Evolutionary conservation across 1,284 basidiomycete species (phyloP), one percentile per base, ranked within the genome.

Genomic region (Fomitopsis pinicola): DNA sequence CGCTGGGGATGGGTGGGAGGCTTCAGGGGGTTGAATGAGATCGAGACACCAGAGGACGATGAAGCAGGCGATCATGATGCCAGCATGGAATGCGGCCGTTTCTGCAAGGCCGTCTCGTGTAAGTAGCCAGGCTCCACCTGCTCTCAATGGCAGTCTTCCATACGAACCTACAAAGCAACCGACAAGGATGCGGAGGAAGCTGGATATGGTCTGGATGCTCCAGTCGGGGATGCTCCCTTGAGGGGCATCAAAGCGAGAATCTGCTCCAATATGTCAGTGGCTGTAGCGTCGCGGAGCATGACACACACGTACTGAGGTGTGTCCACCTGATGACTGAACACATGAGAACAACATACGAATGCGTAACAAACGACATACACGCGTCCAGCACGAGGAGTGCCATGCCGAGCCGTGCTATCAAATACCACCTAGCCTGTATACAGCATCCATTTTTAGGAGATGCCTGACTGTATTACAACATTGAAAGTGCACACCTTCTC

Each of bases 321-420:
- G 85, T 85, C 88, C 88, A 92, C 64, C 90, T 78, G 59, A 92
- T 91, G 69, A 91, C 89, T 92, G 65, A 5, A 48, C 46, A 44
- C 26, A 44, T 30, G 19, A 19, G n/a, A 42, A 53, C 26, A 53
- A 26, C 55, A 40, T 19, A 22, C 7, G 44, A 33, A 26, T 26
- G 55, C 33, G 42, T 36, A 54, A 38, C 54, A 58, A 44, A 44
- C 55, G 19, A 77, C 86, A 62, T 71, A 92, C 89, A 91, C 6
- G 88, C 85, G 74, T 92, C 90, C 17, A 89, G 72, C 35, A 82
- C 71, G 40, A 89, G 74, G 10, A 91, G 76, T 8, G 80, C 79
- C 36, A 74, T 68, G 15, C 87, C 90, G 5, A 92, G 77, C 48
- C 80, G 79, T 10, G 83, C 58, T 28, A 88, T 80, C 63, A 83